Evolutionary conservation across 148 eudicot genomes (phyloP).

Genomic region (Arctostaphylos glauca): DNA sequence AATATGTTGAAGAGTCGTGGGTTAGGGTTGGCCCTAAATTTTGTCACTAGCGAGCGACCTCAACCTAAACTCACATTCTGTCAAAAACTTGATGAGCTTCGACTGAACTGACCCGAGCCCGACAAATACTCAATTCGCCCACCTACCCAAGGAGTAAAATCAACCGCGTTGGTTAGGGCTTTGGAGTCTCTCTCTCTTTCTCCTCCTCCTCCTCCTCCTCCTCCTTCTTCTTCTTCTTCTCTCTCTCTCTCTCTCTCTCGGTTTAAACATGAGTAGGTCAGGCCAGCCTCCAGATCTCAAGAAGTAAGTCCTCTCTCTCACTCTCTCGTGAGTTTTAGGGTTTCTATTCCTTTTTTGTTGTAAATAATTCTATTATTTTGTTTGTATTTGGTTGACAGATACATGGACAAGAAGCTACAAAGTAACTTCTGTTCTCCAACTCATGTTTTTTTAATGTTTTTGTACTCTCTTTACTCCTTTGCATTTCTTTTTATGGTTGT

Average conservation of each 20-base stretch:
- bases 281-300: conserved; percentile 97
- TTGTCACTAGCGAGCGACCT: too few relatives aligned
- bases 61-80: too few relatives aligned
- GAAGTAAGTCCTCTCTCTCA: conserved; percentile 43
- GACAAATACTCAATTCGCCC: too few relatives aligned
- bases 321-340: background rate
- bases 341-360: background rate
- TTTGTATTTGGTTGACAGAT: conserved; percentile 36
- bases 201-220: background rate
- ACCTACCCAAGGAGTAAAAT: too few relatives aligned
- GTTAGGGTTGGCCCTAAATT: too few relatives aligned
- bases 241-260: background rate
- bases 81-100: too few relatives aligned
- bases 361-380: background rate
- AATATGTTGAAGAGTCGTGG: too few relatives aligned
- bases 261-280: conserved; percentile 69
- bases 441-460: background rate
- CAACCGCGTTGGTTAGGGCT: conserved; percentile 2
- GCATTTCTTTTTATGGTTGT: background rate
- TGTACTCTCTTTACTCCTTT: background rate
- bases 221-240: background rate
- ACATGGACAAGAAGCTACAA: conserved; percentile 94
- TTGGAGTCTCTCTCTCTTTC: background rate
- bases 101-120: too few relatives aligned
- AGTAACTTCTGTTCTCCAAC: conserved; percentile 44